Base-by-base conservation (phyloP, 2,329 filamentous ascomycete species). In the Cyphellophora europaea region DNA sequence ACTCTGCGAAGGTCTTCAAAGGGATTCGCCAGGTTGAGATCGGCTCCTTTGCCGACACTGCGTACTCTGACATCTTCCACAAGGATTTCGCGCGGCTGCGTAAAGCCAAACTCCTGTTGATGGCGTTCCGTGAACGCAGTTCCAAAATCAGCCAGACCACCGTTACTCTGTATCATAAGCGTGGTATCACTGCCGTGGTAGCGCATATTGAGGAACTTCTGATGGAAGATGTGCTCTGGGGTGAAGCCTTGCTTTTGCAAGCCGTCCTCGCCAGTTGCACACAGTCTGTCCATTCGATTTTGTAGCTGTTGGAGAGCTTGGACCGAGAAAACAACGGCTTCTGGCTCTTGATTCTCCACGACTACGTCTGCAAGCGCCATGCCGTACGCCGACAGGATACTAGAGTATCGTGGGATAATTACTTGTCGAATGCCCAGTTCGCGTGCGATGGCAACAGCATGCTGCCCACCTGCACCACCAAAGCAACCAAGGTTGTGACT, bases 101-200 rank as follows among this genome's bases (percentile, higher is more conserved):
- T 91, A 53, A 95, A 95, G 1, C 86, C 86, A 53, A 95, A 95
- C 51, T 95, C 88, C 50, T 89, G 83, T 32, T 84, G 79, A 54
- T 95, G 89, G 45, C 93, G 83, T 49, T 78, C 77, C 23, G 89
- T 68, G 53, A 96, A 95, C 0, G 84, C 84, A 43, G 79, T 73
- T 2, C 79, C 81, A 57, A 89, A 95, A 2, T 81, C 81, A 75
- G 81, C 87, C 3, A 77, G 70, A 35, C 79, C 72, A 3, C 77
- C 77, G 66, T 4, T 83, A 81, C 58, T 56, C 4, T 64, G 47
- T 11, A 72, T 64, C 57, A 67, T 65, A 21, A 72, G 47, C 13
- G 56, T 63, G 1, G 65, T 68, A 32, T 69, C 65, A 2, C 65
- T 69, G 2, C 68, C 67, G 42, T 67, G 63, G 35, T 71, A 70